Base-by-base conservation (phyloP, 257 asterid species). In the Asclepias syriaca region DNA sequence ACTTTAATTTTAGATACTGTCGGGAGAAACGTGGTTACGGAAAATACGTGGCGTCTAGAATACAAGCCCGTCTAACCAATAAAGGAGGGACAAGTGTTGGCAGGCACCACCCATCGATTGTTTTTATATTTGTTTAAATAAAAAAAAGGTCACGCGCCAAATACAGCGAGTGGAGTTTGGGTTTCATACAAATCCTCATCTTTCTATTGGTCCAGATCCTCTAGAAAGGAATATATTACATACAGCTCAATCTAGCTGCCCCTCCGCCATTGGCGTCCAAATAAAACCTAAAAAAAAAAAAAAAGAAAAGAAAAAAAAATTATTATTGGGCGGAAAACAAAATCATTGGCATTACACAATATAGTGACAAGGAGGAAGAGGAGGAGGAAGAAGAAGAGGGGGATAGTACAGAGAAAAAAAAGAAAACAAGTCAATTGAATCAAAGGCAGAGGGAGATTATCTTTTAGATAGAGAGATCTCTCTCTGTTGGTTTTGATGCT, bases 381-480 rank as follows among this genome's bases (percentile, higher is more conserved):
- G 19, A 53, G 57, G 22, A 53, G 8, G 21, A 39, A 24, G 48
- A 2, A 12, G 16, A 40, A 8, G 27, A 9, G 27, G 32, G 29
- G 39, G 39, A 34, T 2, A 21, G 66, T 5, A 65, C 15, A 19
- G 29, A 40, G 32, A 39, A 53, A 65, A n/a, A 29, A 15, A 60
- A 5, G 13, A 3, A 18, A 51, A 1, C 10, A n/a, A 53, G 70
- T 43, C 37, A 70, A 22, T 54, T 57, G 39, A 10, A 58, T 22
- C 7, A 27, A 59, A 48, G 71, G 59, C 75, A 58, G 67, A 71
- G 75, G 68, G 75, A 72, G 75, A 72, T 48, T 51, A 22, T 48
- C 75, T 46, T 16, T 61, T 61, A 34, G 68, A 56, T 22, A 58
- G 66, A 69, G 48, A 51, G 74, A 70, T 78, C 82, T 78, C 72